Conservation (phyloP, 257 asterid genomes). For the Solanum stenotomum region DNA sequence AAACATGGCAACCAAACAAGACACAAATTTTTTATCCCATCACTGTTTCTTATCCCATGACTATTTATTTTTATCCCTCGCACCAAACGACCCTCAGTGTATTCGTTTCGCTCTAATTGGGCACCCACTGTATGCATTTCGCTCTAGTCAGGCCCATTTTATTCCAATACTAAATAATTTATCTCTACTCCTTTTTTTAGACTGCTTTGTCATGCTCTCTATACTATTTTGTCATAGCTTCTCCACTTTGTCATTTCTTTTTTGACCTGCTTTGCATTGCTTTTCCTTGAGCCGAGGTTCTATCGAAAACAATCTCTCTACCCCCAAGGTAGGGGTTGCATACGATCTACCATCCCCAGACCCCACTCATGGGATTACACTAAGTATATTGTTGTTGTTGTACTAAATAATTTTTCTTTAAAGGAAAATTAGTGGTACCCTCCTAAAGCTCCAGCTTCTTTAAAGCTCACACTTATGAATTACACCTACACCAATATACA, state of each 20-base stretch:
- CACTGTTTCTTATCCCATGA: too few relatives aligned
- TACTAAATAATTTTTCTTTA: not conserved
- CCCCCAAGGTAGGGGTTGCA: not conserved
- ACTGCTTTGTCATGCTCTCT: not conserved
- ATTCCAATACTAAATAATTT: not conserved
- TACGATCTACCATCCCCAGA: not conserved
- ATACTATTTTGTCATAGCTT: not conserved
- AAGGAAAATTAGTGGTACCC: not conserved
- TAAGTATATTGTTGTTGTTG: not conserved
- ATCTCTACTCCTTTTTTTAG: not conserved
- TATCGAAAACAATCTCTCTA: not conserved
- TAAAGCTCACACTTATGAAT: not conserved
- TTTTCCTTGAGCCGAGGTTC: not conserved
- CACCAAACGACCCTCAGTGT: not conserved
- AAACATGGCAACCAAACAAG: too few relatives aligned
- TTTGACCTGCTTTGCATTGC: not conserved
- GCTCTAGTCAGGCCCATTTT: not conserved
- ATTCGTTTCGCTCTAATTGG: not conserved
- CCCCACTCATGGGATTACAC: not conserved
- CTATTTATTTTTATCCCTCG: too few relatives aligned
- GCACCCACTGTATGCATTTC: not conserved
- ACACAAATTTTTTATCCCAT: too few relatives aligned
- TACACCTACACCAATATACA: not conserved
- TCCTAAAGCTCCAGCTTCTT: not conserved
- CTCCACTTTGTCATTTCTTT: not conserved